Base-by-base conservation (phyloP, 495 filamentous ascomycete genomes). In the Penicillium manginii region DNA sequence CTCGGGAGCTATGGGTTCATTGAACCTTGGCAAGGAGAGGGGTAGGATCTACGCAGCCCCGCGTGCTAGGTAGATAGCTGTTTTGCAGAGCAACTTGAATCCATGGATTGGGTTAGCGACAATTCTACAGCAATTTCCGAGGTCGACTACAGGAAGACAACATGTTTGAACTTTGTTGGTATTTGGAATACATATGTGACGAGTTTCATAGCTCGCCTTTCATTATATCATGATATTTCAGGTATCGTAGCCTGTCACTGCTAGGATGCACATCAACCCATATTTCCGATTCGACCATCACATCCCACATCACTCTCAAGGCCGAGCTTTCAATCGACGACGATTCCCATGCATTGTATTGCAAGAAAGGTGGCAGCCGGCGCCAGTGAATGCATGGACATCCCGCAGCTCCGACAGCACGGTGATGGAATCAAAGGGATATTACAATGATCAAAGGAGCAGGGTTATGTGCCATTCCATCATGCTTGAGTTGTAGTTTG, bases 211-310 rank as follows among this genome's bases (percentile, higher is more conserved):
- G 40, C 55, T 22, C 52, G 39, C 51, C 53, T 59, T 57, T 68
- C 65, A 46, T 67, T 54, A 68, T 66, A 53, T 70, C 67, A 66
- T 70, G 50, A 63, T 29, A 29, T 68, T 60, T 66, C 65, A 70
- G 65, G 65, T 64, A 61, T 45, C 42, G 65, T 65, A 65, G 60
- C 65, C 65, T 65, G 65, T 55, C 31, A 56, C 43, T 61, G 47
- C 39, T 59, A 35, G 37, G 43, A 67, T 65, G 64, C 61, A 67
- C 51, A 45, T 57, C 32, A 61, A 49, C 61, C 48, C 40, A 33
- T 46, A 31, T 39, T 8, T 10, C 3, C 18, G 8, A 45, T 6
- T n/a, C 18, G 15, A 29, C 9, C 40, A 45, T 21, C 15, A n/a
- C 18, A 17, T 45, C n/a, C 18, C 40, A 21, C n/a, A 18, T 21